phyloP scores from a whole-genome alignment of 176 grass and related monocot species.

The Musa troglodytarum region DNA sequence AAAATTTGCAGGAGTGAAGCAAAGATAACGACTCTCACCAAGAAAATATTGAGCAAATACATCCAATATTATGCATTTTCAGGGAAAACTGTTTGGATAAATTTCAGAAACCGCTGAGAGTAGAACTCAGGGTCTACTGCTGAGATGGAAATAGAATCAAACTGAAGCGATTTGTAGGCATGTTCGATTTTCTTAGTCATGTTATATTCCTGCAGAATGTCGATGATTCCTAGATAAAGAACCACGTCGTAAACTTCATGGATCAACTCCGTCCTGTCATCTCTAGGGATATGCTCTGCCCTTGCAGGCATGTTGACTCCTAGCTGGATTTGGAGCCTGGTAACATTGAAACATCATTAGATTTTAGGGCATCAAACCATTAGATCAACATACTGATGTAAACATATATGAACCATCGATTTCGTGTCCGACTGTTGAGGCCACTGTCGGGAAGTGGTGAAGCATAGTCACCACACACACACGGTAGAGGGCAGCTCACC shows the following conservation, averaged over 20 bases:
- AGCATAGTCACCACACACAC: not conserved
- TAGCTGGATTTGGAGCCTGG: conserved; percentile 89
- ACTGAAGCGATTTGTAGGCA: conserved; percentile 86
- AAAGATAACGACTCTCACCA: too few species aligned
- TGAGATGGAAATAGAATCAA: conserved; percentile 77
- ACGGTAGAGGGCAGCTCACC: conserved; percentile 25
- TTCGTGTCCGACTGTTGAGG: too few species aligned
- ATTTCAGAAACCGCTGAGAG: conserved; percentile 70
- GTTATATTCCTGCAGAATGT: conserved; percentile 92
- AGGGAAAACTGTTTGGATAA: conserved; percentile 89
- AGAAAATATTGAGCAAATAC: not conserved
- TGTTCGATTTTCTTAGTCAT: conserved; percentile 93
- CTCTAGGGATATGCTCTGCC: conserved; percentile 52
- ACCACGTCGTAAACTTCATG: conserved; percentile 83
- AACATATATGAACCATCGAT: too few species aligned
- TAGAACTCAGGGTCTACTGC: conserved; percentile 78
- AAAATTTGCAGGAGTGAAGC: too few species aligned
- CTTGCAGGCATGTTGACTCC: conserved; percentile 95
- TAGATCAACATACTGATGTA: too few species aligned
- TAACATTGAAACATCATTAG: conserved; percentile 2
- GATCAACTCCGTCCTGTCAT: conserved; percentile 53
- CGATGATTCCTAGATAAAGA: conserved; percentile 94
- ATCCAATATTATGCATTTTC: conserved; percentile 41
- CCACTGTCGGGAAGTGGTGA: not conserved
- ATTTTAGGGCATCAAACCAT: not conserved